phyloP scores from a whole-genome alignment of 1,284 basidiomycete genomes.

The Paramarasmius palmivorus region DNA sequence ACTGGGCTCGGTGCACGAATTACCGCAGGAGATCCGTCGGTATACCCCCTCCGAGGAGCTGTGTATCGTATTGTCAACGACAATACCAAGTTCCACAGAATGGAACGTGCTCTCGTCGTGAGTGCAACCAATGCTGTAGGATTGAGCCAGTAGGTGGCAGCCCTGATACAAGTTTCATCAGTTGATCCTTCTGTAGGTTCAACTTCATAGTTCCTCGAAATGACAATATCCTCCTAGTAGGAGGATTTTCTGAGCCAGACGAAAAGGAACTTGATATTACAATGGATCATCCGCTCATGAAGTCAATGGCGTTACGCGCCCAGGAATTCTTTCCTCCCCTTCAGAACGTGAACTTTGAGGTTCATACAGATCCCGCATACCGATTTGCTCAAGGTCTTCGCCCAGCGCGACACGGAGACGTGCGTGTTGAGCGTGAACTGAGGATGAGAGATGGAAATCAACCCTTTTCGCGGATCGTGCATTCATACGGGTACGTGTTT shows the following conservation, averaged over 20 bases:
- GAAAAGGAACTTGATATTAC: slow-evolving; percentile 31
- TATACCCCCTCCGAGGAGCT: slow-evolving; percentile 38
- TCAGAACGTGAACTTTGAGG: slow-evolving; percentile 18
- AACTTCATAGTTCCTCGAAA: slow-evolving; percentile 36
- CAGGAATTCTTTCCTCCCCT: slow-evolving; percentile 33
- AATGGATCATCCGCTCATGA: slow-evolving; percentile 32
- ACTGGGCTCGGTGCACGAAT: slow-evolving; percentile 32
- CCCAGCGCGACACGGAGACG: slow-evolving; percentile 31
- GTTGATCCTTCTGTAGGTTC: slow-evolving; percentile 10
- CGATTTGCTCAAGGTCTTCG: slow-evolving; percentile 35
- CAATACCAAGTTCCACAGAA: slow-evolving; percentile 33
- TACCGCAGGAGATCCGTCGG: slow-evolving; percentile 31
- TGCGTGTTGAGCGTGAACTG: slow-evolving; percentile 34
- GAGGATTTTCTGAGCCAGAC: slow-evolving; percentile 30
- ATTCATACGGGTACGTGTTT: slow-evolving; percentile 35
- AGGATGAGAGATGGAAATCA: slow-evolving; percentile 7
- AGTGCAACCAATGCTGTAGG: slow-evolving; percentile 24
- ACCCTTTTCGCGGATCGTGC: slow-evolving; percentile 27
- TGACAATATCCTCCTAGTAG: slow-evolving; percentile 31
- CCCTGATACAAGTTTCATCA: no score
- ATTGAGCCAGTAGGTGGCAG: no score
- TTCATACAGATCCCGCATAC: slow-evolving; percentile 29
- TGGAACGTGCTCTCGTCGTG: slow-evolving; percentile 30
- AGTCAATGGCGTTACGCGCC: slow-evolving; percentile 33
- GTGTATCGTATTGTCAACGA: slow-evolving; percentile 39